Evolutionary conservation across 768 basidiomycete genomes (phyloP).

Genomic region (Kwoniella sp.): DNA sequence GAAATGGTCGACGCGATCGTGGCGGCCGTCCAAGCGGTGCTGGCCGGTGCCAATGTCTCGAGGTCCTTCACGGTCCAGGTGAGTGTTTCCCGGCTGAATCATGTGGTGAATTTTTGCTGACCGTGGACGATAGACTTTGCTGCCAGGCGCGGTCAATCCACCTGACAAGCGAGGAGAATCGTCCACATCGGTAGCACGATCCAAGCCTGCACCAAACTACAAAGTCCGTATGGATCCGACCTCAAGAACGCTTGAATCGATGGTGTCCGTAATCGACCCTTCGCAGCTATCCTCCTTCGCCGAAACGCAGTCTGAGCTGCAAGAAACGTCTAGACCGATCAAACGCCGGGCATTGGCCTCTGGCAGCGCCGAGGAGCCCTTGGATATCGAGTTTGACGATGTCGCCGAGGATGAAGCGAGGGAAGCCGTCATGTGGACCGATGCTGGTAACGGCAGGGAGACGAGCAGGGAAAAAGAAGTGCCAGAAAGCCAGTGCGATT

Average conservation of each 20-base stretch:
- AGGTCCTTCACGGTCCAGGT: slow-evolving; percentile 54
- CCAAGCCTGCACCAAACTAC: slow-evolving; percentile 61
- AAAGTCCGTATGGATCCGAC: slow-evolving; percentile 85
- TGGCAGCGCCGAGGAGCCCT: slow-evolving; percentile 22
- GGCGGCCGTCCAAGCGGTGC: slow-evolving; percentile 63
- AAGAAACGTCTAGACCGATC: slow-evolving; percentile 12
- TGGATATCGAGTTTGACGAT: slow-evolving; percentile 59
- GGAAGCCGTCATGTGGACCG: slow-evolving; percentile 8
- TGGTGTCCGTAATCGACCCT: slow-evolving; percentile 71
- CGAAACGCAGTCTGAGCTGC: slow-evolving; percentile 1
- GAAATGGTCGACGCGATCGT: slow-evolving; percentile 71
- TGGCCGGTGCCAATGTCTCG: slow-evolving; percentile 54
- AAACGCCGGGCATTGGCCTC: slow-evolving; percentile 20
- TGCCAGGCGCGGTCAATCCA: slow-evolving; percentile 39
- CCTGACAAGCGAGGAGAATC: slow-evolving; percentile 16
- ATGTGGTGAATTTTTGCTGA: neutral
- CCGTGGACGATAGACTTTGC: slow-evolving; percentile 39
- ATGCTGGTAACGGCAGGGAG: neutral
- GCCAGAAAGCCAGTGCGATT: slow-evolving; percentile 67
- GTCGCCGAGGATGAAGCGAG: slow-evolving; percentile 38
- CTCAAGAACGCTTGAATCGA: slow-evolving; percentile 89
- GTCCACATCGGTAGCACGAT: slow-evolving; percentile 1
- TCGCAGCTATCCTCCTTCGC: slow-evolving; percentile 48
- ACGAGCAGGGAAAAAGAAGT: slow-evolving; percentile 51
- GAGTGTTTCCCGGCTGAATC: slow-evolving; percentile 1